Conservation (phyloP, 129 eudicot species). For the Apium graveolens region DNA sequence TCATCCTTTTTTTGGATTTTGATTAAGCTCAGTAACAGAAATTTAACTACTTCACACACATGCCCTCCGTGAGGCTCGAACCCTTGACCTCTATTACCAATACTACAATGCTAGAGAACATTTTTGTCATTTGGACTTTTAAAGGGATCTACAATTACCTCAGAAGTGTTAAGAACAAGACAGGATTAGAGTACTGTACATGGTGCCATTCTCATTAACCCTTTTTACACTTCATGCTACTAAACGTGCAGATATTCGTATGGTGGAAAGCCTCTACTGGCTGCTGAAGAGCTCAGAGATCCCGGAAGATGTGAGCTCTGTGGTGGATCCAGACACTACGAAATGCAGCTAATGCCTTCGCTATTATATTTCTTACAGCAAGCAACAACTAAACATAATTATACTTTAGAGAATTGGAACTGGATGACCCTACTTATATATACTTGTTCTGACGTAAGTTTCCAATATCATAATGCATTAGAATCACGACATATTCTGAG, state of each 20-base stretch:
- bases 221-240: not conserved
- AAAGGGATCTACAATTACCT: not conserved
- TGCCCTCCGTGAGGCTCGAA: not conserved
- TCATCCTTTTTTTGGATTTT: too few species aligned
- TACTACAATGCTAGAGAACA: not conserved
- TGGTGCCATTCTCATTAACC: not conserved
- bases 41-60: not conserved
- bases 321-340: conserved; percentile 70
- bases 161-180: too few species aligned
- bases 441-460: conserved; percentile 72
- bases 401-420: conserved; percentile 52
- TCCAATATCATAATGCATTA: not conserved
- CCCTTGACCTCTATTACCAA: not conserved
- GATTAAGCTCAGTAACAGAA: not conserved
- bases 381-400: conserved; percentile 32
- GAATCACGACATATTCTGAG: not conserved
- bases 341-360: conserved; percentile 89
- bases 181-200: too few species aligned
- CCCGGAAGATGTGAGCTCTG: conserved; percentile 56
- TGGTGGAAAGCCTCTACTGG: conserved; percentile 77
- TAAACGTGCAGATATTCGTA: conserved; percentile 51
- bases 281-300: conserved; percentile 42
- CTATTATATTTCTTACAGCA: conserved; percentile 66
- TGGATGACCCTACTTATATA: conserved; percentile 77
- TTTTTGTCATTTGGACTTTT: not conserved